Evolutionary conservation across 345 rosid species (phyloP).

Genomic region (Linum trigynum): DNA sequence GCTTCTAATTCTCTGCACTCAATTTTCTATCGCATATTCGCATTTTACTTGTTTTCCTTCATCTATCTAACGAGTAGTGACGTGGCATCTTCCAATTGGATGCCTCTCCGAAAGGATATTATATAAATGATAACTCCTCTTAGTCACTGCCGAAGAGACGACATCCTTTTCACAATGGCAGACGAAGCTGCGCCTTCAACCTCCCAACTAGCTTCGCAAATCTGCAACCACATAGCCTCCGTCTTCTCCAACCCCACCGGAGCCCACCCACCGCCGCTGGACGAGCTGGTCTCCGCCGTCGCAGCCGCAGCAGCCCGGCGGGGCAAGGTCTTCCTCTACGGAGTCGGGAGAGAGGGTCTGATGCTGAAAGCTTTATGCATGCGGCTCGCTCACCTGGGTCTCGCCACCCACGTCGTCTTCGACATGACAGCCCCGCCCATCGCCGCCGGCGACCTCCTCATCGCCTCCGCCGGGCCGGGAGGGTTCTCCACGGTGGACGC

Average conservation of each 20-base stretch:
- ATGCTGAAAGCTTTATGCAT: slow-evolving; percentile 80
- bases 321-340: slow-evolving; percentile 61
- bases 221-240: too few species aligned
- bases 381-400: slow-evolving; percentile 76
- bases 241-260: too few species aligned
- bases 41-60: too few species aligned
- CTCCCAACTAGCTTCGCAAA: too few species aligned
- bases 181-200: too few species aligned
- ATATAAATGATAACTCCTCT: too few species aligned
- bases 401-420: slow-evolving; percentile 62
- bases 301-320: slow-evolving; percentile 33
- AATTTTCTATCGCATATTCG: too few species aligned
- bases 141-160: too few species aligned
- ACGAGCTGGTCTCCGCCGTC: slow-evolving; percentile 43
- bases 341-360: slow-evolving; percentile 81
- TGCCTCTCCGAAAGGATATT: slow-evolving; percentile 24
- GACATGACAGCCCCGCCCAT: slow-evolving; percentile 90
- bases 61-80: too few species aligned
- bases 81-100: slow-evolving; percentile 53
- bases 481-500: slow-evolving; percentile 87
- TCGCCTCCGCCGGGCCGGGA: slow-evolving; percentile 81
- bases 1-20: too few species aligned
- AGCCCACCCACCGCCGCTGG: slow-evolving; percentile 37
- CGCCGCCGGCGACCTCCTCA: slow-evolving; percentile 53
- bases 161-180: too few species aligned